Conservation (phyloP, 73 alveolate species). For the Loxodes magnus region DNA sequence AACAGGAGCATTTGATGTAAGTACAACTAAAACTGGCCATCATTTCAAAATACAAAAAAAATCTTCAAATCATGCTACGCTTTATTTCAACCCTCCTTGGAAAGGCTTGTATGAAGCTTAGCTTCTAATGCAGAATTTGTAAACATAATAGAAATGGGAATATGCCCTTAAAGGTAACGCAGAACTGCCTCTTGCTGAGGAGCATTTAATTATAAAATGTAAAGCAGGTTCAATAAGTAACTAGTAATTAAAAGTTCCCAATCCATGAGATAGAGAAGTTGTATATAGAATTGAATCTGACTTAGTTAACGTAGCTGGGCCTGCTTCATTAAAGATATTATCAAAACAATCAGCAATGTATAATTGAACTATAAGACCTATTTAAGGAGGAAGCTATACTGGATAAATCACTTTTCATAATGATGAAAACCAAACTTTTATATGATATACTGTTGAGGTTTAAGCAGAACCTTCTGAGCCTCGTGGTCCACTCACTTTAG, state of each 20-base stretch:
- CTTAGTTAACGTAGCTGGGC: conserved; percentile 85
- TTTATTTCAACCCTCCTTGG: conserved; percentile 88
- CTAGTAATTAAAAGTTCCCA: conserved; percentile 62
- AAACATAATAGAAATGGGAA: conserved; percentile 84
- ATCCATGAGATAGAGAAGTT: conserved; percentile 66
- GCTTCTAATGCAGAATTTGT: conserved; percentile 66
- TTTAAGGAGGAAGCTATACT: conserved; percentile 86
- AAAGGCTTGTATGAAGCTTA: conserved; percentile 62
- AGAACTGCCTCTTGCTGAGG: conserved; percentile 98
- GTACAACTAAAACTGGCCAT: no score
- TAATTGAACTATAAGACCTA: conserved; percentile 59
- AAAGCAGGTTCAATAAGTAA: conserved; percentile 78
- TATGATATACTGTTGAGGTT: conserved; percentile 87
- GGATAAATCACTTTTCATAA: conserved; percentile 88
- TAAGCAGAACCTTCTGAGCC: conserved; percentile 86
- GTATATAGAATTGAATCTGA: conserved; percentile 89
- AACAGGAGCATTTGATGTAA: conserved; percentile 37
- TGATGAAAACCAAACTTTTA: conserved; percentile 66
- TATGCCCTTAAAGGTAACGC: conserved; percentile 91
- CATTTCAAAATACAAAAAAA: conserved; percentile 67
- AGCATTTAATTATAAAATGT: conserved; percentile 80
- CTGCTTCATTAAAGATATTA: conserved; percentile 16
- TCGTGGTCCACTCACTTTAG: conserved; percentile 65
- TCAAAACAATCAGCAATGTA: conserved; percentile 26
- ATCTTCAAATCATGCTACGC: conserved; percentile 44